These are phyloP conservation scores for Melanogaster broomeanus DNA, from an alignment of 768 basidiomycete species.

Conservation along the genomic window DNA sequence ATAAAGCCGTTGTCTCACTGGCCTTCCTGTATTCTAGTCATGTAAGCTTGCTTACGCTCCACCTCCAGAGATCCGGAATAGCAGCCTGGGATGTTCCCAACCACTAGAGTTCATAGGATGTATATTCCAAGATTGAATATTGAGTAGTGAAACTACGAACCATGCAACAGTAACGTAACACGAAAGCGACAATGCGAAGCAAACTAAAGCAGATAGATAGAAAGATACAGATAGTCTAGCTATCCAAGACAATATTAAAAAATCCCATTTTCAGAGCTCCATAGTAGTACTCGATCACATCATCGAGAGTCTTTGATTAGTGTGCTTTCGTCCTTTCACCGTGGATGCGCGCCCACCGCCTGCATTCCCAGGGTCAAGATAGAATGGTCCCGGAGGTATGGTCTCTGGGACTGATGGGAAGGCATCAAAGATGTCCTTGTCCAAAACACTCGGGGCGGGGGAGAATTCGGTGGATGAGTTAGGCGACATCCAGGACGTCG, in stretches of 20 bases:
- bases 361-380: conserved; percentile 12
- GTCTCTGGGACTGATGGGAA: conserved; percentile 71
- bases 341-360: conserved; percentile 22
- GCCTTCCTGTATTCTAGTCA: too few relatives aligned
- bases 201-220: neutral
- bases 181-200: conserved; percentile 2
- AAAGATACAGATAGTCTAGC: conserved; percentile 9
- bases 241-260: conserved; percentile 8
- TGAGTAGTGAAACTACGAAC: conserved; percentile 14
- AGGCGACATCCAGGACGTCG: conserved; percentile 51
- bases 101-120: conserved; percentile 3
- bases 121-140: conserved; percentile 26
- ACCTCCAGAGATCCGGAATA: too few relatives aligned
- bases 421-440: conserved; percentile 63
- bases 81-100: neutral
- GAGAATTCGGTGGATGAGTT: conserved; percentile 44
- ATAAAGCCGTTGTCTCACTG: too few relatives aligned
- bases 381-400: conserved; percentile 36
- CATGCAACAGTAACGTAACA: conserved; percentile 25
- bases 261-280: neutral
- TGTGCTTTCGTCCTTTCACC: conserved; percentile 28
- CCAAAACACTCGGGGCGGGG: conserved; percentile 41
- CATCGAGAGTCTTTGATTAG: conserved; percentile 24
- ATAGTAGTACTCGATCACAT: conserved; percentile 12
- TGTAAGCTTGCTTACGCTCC: too few relatives aligned